A percentile compares a stretch with the other conserved stretches of the same genome.
phyloP scores from a whole-genome alignment of 441 rosid species.

The Iberis amara region DNA sequence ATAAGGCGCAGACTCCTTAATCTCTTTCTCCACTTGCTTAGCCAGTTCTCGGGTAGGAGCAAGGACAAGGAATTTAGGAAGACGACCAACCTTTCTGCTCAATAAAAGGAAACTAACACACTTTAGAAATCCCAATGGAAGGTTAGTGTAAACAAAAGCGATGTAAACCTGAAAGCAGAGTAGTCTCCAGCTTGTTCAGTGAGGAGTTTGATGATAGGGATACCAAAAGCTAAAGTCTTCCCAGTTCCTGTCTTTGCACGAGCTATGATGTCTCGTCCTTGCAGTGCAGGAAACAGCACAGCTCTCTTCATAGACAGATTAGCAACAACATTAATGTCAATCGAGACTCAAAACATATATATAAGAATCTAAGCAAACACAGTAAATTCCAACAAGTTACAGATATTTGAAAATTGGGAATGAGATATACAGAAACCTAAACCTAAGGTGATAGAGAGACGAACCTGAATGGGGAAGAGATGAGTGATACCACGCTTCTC shows the following conservation, averaged over 20 bases:
- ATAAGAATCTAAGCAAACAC: too few species aligned
- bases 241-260: slow-evolving; percentile 99
- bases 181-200: slow-evolving; percentile 50
- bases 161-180: slow-evolving; percentile 48
- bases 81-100: slow-evolving; percentile 57
- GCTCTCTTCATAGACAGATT: slow-evolving; percentile 53
- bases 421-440: too few species aligned
- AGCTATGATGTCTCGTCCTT: slow-evolving; percentile 89
- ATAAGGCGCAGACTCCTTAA: slow-evolving; percentile 82
- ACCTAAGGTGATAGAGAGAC: not conserved
- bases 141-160: not conserved
- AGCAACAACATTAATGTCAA: slow-evolving; percentile 8
- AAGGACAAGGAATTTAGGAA: slow-evolving; percentile 70
- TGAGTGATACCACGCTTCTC: slow-evolving; percentile 81
- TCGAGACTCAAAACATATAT: not conserved
- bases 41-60: slow-evolving; percentile 94
- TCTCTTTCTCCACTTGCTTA: slow-evolving; percentile 94
- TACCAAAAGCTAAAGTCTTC: slow-evolving; percentile 93
- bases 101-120: slow-evolving; percentile 21
- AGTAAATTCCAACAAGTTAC: too few species aligned
- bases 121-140: slow-evolving; percentile 10
- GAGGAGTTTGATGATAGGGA: slow-evolving; percentile 75
- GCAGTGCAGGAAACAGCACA: slow-evolving; percentile 73
- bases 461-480: slow-evolving; percentile 92
- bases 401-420: too few species aligned